phyloP scores from a whole-genome alignment of 2,329 filamentous ascomycete genomes.

The Zasmidium citrigriseum region DNA sequence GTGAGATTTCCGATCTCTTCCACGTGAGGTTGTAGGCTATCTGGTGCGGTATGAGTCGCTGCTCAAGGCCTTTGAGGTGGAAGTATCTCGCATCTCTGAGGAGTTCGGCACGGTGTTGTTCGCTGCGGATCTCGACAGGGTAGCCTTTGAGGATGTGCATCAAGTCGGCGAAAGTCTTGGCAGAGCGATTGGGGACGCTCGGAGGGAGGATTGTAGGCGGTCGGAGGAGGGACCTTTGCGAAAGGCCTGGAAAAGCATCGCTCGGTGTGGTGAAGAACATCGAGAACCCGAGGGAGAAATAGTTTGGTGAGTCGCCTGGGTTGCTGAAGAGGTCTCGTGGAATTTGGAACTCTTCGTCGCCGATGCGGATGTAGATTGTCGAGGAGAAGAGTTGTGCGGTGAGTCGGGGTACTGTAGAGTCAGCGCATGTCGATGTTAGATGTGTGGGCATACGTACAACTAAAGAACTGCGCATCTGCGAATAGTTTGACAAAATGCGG shows the following conservation, averaged over 20 bases:
- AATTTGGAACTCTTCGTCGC: conserved; percentile 83
- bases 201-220: conserved; percentile 86
- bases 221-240: conserved; percentile 74
- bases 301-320: conserved; percentile 91
- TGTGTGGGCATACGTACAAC: conserved; percentile 53
- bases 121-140: conserved; percentile 72
- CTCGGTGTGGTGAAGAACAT: conserved; percentile 80
- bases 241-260: conserved; percentile 83
- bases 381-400: conserved; percentile 90
- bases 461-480: conserved; percentile 94
- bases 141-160: conserved; percentile 83
- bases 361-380: conserved; percentile 89
- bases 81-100: conserved; percentile 89
- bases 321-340: conserved; percentile 82
- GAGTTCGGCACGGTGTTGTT: conserved; percentile 74
- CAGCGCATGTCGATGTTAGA: conserved; percentile 3
- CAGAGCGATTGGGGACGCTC: conserved; percentile 74
- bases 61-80: conserved; percentile 88
- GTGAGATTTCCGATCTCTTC: conserved; percentile 70
- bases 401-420: conserved; percentile 71
- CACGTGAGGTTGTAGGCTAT: conserved; percentile 74
- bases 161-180: conserved; percentile 81
- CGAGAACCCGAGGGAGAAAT: conserved; percentile 87
- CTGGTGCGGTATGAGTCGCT: conserved; percentile 75
- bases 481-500: conserved; percentile 90